Percentiles rank a stretch among this genome's conserved stretches.
These are phyloP conservation scores for Colletotrichum sp. DNA, from an alignment of 2,329 filamentous ascomycete genomes.

Conservation along the genomic window DNA sequence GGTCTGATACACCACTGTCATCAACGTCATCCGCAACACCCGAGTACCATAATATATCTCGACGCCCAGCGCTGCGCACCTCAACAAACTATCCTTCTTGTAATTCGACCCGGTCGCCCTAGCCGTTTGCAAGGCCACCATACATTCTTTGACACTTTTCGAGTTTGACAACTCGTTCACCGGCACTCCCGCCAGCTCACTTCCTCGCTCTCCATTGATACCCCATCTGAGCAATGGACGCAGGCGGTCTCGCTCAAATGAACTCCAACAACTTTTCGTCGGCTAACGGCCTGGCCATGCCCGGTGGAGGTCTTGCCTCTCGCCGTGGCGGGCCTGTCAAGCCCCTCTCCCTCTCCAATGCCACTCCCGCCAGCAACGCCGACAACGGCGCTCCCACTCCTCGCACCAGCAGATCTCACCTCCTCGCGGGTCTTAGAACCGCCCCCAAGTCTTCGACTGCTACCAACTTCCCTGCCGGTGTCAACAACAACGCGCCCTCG, in stretches of 20 bases:
- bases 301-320: conserved; percentile 82
- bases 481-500: conserved; percentile 53
- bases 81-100: conserved; percentile 18
- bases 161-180: conserved; percentile 13
- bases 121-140: conserved; percentile 13
- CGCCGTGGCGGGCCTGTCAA: conserved; percentile 87
- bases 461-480: conserved; percentile 69
- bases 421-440: conserved; percentile 91
- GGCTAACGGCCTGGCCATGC: conserved; percentile 75
- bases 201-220: not conserved
- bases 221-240: conserved; percentile 72
- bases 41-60: conserved; percentile 25
- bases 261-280: conserved; percentile 82
- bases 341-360: conserved; percentile 79
- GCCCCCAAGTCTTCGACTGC: conserved; percentile 86
- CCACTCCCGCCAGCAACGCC: conserved; percentile 71
- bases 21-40: not conserved
- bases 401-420: conserved; percentile 91
- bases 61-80: conserved; percentile 9
- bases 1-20: conserved; percentile 1
- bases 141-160: conserved; percentile 10
- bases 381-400: conserved; percentile 79
- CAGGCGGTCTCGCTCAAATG: conserved; percentile 99
- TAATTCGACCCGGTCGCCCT: conserved; percentile 23
- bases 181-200: not conserved